Percentiles rank a stretch among this genome's conserved stretches.
phyloP scores from a whole-genome alignment of 371 early-diverging fungal species.

The Nematocida parisii region DNA sequence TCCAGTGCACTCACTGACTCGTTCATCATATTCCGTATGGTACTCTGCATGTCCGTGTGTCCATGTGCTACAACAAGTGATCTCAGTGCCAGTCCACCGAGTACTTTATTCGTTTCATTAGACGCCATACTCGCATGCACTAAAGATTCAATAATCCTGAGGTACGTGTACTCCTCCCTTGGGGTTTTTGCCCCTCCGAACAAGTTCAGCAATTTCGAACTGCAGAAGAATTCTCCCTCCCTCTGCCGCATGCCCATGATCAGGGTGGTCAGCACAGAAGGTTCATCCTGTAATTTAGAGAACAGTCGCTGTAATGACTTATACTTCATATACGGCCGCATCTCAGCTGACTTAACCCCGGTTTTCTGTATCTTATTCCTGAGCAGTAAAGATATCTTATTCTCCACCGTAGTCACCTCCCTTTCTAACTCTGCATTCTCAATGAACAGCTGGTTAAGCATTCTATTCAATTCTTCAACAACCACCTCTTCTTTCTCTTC shows the following conservation, averaged over 20 bases:
- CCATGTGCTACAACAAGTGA: neutral
- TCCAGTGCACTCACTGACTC: neutral
- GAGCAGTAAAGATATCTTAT: slow-evolving; percentile 87
- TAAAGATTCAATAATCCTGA: slow-evolving; percentile 80
- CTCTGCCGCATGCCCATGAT: slow-evolving; percentile 74
- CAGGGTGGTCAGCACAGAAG: slow-evolving; percentile 78
- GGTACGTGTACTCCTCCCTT: slow-evolving; percentile 88
- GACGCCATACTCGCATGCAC: neutral
- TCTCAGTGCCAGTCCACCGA: neutral
- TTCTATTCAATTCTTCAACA: slow-evolving; percentile 63
- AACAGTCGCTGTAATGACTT: slow-evolving; percentile 82
- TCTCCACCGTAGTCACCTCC: slow-evolving; percentile 80
- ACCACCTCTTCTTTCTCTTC: slow-evolving; percentile 70
- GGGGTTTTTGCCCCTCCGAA: slow-evolving; percentile 88
- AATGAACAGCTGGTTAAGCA: slow-evolving; percentile 74
- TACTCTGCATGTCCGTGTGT: neutral
- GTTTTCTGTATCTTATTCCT: slow-evolving; percentile 87
- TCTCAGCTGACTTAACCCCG: slow-evolving; percentile 71
- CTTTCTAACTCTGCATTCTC: slow-evolving; percentile 80
- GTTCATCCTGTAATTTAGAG: slow-evolving; percentile 88
- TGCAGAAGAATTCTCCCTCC: slow-evolving; percentile 76
- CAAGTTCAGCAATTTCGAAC: slow-evolving; percentile 81
- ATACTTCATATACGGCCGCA: slow-evolving; percentile 70
- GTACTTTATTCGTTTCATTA: neutral
- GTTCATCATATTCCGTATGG: neutral